These are phyloP conservation scores for Neurospora tetrasperma DNA, from an alignment of 495 filamentous ascomycete species.

Conservation along the genomic window DNA sequence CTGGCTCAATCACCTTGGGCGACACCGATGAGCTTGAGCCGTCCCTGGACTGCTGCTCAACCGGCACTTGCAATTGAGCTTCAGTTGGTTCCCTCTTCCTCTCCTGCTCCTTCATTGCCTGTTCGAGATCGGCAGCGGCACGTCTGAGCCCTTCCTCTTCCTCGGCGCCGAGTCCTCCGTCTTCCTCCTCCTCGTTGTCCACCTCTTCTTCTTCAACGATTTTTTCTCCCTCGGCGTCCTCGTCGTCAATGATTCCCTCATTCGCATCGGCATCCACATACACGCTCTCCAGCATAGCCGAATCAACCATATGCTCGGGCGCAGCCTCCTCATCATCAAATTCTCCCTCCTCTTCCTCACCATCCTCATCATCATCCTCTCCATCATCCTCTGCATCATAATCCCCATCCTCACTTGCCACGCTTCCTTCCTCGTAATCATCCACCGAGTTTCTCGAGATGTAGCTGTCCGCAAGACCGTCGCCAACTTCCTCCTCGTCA, in stretches of 20 bases:
- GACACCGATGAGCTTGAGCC: slow-evolving; percentile 1
- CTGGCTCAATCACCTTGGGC: slow-evolving; percentile 17
- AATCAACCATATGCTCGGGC: slow-evolving; percentile 16
- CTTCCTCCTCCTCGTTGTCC: background rate
- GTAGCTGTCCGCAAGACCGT: slow-evolving; percentile 47
- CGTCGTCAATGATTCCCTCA: slow-evolving; percentile 30
- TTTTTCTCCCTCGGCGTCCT: slow-evolving; percentile 21
- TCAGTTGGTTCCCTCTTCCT: background rate
- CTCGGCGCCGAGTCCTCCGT: background rate
- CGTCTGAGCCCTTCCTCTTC: background rate
- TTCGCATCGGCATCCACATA: slow-evolving; percentile 28
- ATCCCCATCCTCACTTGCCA: slow-evolving; percentile 31
- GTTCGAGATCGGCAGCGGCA: background rate
- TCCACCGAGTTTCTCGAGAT: slow-evolving; percentile 47
- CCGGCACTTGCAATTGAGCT: slow-evolving; percentile 1
- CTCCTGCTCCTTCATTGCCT: background rate
- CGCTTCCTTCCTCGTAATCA: slow-evolving; percentile 33
- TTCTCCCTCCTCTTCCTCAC: slow-evolving; percentile 27
- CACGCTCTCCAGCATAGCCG: slow-evolving; percentile 19
- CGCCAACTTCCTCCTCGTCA: slow-evolving; percentile 37
- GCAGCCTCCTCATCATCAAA: slow-evolving; percentile 17
- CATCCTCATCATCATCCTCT: slow-evolving; percentile 19
- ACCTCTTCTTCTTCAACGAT: slow-evolving; percentile 2
- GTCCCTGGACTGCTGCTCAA: background rate
- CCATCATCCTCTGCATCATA: slow-evolving; percentile 28